Conservation (phyloP, 2,329 filamentous ascomycete genomes). For the Rhytidhysteron rufulum region DNA sequence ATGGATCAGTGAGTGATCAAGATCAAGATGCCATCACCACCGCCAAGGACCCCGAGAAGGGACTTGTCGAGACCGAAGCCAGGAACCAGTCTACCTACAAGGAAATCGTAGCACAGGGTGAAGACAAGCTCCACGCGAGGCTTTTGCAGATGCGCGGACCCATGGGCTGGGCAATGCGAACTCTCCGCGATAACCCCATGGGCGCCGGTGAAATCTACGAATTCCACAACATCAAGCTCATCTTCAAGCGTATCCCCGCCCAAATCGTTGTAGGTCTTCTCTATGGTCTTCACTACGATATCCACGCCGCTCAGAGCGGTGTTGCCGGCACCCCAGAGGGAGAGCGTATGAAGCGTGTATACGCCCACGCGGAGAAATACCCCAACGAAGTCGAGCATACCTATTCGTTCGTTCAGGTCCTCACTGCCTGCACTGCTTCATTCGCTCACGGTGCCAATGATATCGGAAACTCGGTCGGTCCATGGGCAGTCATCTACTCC, state of each 20-base stretch:
- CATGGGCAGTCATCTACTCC: constrained; percentile 35
- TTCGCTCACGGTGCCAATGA: constrained; percentile 70
- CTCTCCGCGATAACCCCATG: constrained; percentile 69
- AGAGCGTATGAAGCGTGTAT: constrained; percentile 65
- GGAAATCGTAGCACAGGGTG: constrained; percentile 55
- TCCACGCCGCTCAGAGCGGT: constrained; percentile 71
- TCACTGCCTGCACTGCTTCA: constrained; percentile 40
- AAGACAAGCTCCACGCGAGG: constrained; percentile 58
- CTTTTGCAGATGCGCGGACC: constrained; percentile 62
- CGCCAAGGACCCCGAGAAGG: constrained; percentile 31
- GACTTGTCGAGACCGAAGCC: constrained; percentile 45
- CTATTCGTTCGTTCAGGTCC: constrained; percentile 50
- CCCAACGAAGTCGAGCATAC: constrained; percentile 36
- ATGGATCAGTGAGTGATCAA: constrained; percentile 27
- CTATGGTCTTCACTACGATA: constrained; percentile 79
- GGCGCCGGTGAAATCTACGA: constrained; percentile 72
- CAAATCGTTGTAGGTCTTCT: constrained; percentile 59
- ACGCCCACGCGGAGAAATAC: constrained; percentile 43
- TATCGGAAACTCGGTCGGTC: constrained; percentile 35
- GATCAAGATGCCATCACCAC: constrained; percentile 14
- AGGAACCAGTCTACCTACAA: constrained; percentile 55
- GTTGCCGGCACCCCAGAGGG: constrained; percentile 70
- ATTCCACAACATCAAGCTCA: constrained; percentile 62
- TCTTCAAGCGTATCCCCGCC: constrained; percentile 65
- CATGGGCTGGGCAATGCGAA: constrained; percentile 80